These are phyloP conservation scores for Ceratobasidium sp. DNA, from an alignment of 1,284 basidiomycete genomes.

Conservation along the genomic window DNA sequence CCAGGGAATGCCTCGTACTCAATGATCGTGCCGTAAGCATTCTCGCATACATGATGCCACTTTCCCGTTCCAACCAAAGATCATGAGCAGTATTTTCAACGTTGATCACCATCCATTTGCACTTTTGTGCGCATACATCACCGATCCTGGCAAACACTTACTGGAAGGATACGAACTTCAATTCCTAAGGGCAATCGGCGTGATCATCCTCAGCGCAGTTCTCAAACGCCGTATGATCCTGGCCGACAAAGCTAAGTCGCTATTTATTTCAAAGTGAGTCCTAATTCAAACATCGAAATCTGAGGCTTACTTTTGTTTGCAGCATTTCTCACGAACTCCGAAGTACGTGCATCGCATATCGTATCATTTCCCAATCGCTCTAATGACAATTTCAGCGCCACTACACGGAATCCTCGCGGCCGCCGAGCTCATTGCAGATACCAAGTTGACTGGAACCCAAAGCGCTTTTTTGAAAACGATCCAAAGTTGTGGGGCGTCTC, in stretches of 20 bases:
- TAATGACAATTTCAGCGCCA: conserved; percentile 66
- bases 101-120: conserved; percentile 95
- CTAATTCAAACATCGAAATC: conserved; percentile 47
- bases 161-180: conserved; percentile 94
- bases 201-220: conserved; percentile 94
- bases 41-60: not conserved
- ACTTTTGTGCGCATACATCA: conserved; percentile 89
- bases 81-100: conserved; percentile 90
- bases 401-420: conserved; percentile 92
- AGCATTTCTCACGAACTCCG: conserved; percentile 93
- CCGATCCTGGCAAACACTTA: conserved; percentile 82
- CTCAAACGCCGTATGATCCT: conserved; percentile 93
- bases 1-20: conserved; percentile 87
- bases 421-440: conserved; percentile 89
- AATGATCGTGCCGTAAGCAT: conserved; percentile 67
- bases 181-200: conserved; percentile 90
- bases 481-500: conserved; percentile 86
- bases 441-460: conserved; percentile 83
- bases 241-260: conserved; percentile 91
- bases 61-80: not conserved
- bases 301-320: conserved; percentile 39
- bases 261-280: conserved; percentile 89
- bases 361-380: not conserved
- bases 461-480: conserved; percentile 89
- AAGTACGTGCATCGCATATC: conserved; percentile 57